Base-by-base conservation (phyloP, 345 rosid species). In the Murraya paniculata region DNA sequence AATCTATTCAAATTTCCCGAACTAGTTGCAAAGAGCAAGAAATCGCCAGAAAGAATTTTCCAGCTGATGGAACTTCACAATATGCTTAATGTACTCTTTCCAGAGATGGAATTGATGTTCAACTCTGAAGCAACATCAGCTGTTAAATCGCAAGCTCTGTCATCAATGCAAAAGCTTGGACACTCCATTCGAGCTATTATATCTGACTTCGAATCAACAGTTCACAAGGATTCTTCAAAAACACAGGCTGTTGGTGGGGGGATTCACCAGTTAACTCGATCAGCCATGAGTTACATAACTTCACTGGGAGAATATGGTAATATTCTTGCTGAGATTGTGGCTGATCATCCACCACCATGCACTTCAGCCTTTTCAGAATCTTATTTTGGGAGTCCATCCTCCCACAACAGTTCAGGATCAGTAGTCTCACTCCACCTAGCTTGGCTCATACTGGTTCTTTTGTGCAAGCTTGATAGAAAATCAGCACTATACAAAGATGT, bases 401-500 rank as follows among this genome's bases (percentile, higher is more conserved):
- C 80, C 28, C 74, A 82, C 19, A 87, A 88, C 4, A 74, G 78
- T 73, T 53, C 60, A 4, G 69, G 73, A 65, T 82, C 88, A 36
- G 77, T 90, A 16, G 71, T 84, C 57, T 75, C 92, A 0, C 50
- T 82, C 76, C 87, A 92, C 36, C 72, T 92, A 9, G 90, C 93
- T 21, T 88, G 98, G 97, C 87, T 96, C 39, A 81, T 91, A 69
- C 90, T 92, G 7, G 87, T 87, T 62, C 81, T 96, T 58, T 79
- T 94, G 48, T 94, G 99, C 87, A 96, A 89, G 78, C 93, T 96
- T 71, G 97, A 94, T 77, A 79, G 88, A 65, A 92, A 85, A 80
- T 91, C 95, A 18, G 85, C 82, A 81, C 81, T 77, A 7, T 90
- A 92, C 92, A 91, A 88, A 77, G 95, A 96, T 36, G 88, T 83